Conservation (phyloP, 83 land plant genomes). For the Larix sibirica region DNA sequence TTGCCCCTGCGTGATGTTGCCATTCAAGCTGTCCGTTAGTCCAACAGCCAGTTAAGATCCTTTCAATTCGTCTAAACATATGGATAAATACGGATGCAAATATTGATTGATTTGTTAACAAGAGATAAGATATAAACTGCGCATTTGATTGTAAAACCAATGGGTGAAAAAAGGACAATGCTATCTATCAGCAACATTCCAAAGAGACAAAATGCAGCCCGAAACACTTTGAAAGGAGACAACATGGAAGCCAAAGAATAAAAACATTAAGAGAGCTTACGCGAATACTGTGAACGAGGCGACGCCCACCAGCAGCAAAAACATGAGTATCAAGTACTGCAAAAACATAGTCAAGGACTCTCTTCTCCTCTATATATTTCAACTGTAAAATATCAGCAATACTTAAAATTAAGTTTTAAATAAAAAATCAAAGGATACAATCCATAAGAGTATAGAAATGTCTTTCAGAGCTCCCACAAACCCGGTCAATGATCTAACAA, state of each 20-base stretch:
- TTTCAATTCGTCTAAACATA: too few relatives aligned
- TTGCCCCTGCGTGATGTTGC: too few relatives aligned
- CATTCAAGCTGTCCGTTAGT: too few relatives aligned
- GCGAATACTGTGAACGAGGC: constrained; percentile 11
- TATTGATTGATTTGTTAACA: too few relatives aligned
- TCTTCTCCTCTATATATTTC: background rate
- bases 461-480: constrained; percentile 10
- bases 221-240: background rate
- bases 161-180: background rate
- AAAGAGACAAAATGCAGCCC: background rate
- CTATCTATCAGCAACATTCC: background rate
- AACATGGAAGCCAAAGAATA: background rate
- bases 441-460: constrained; percentile 10
- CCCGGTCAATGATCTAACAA: constrained; percentile 8
- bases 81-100: too few relatives aligned
- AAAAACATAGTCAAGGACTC: constrained; percentile 6
- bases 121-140: background rate
- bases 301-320: background rate
- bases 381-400: background rate
- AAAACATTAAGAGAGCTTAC: background rate
- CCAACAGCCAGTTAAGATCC: too few relatives aligned
- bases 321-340: constrained; percentile 12
- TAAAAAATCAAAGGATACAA: constrained; percentile 7
- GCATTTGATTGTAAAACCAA: background rate
- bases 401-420: too few relatives aligned